Conservation (phyloP, 768 basidiomycete genomes). For the Cyclocybe aegerita region DNA sequence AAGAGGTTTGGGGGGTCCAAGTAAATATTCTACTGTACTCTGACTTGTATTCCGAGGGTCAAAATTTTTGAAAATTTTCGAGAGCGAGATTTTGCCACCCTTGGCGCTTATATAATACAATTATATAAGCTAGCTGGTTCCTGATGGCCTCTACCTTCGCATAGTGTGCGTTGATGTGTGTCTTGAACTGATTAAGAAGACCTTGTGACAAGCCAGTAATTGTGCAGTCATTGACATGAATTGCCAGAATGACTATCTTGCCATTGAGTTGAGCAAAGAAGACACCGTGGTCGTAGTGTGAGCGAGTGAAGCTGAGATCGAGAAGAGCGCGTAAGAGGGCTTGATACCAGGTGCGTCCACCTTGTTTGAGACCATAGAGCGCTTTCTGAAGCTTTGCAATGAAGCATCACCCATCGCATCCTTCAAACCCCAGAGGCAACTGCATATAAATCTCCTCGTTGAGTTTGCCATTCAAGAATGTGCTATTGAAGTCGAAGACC, state of each 20-base stretch:
- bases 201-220: not conserved
- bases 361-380: slow-evolving; percentile 9
- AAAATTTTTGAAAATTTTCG: too few species aligned
- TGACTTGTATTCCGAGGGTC: too few species aligned
- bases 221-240: slow-evolving; percentile 7
- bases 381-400: slow-evolving; percentile 1
- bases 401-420: not conserved
- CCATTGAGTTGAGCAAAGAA: not conserved
- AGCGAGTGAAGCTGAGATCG: slow-evolving; percentile 1
- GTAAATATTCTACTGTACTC: too few species aligned
- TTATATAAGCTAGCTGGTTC: too few species aligned
- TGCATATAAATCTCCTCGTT: slow-evolving; percentile 25
- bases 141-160: too few species aligned
- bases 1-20: too few species aligned
- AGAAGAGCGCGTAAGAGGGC: not conserved
- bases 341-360: slow-evolving; percentile 5
- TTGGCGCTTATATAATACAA: too few species aligned
- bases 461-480: slow-evolving; percentile 18
- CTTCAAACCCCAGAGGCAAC: slow-evolving; percentile 20
- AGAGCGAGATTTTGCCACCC: too few species aligned
- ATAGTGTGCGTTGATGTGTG: slow-evolving; percentile 13
- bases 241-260: not conserved
- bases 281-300: slow-evolving; percentile 2
- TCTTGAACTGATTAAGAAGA: slow-evolving; percentile 15
- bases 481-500: slow-evolving; percentile 31